Evolutionary conservation across 2,329 filamentous ascomycete species (phyloP), one percentile per base, ranked within the genome.

Genomic region (Tympanopsis confertula): DNA sequence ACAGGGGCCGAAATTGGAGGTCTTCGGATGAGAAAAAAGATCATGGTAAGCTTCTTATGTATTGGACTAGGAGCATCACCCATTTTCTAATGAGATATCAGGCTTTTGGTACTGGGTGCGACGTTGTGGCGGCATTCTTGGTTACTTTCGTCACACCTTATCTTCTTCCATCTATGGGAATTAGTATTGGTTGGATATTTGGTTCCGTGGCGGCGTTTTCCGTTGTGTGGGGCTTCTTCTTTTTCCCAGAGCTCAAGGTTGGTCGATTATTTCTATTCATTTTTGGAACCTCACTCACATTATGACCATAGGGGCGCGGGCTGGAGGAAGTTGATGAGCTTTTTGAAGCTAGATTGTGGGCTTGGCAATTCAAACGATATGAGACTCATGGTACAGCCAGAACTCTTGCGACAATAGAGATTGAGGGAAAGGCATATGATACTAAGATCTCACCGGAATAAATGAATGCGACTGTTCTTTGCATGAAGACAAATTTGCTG

Each of bases 201-300:
- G 40, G 40, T 3, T 35, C 30, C 13, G 37, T 36, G 10, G 15
- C 40, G 4, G 7, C 30, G 2, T 37, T 41, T 2, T 24, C 37
- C 7, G 15, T 39, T 22, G 20, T 41, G 5, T 41, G 33, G 33
- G 40, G 30, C n/a, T 17, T 40, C 19, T 35, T 43, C 28, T 41
- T 41, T 24, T 28, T 43, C n/a, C 41, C 41, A 5, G 41, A 43
- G 30, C 39, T 42, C 20, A 43, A 41, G 15, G 35, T 38, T n/a
- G 30, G 24, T 38, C n/a, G 7, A 30, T 18, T 15, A 4, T n/a
- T n/a, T n/a, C n/a, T n/a, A n/a, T n/a, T n/a, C n/a, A n/a, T n/a
- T n/a, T n/a, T n/a, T n/a, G n/a, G n/a, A n/a, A n/a, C n/a, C n/a
- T n/a, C n/a, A n/a, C n/a, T n/a, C n/a, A n/a, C n/a, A n/a, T n/a